phyloP scores from a whole-genome alignment of 768 basidiomycete species.

The Ramaria sp. region DNA sequence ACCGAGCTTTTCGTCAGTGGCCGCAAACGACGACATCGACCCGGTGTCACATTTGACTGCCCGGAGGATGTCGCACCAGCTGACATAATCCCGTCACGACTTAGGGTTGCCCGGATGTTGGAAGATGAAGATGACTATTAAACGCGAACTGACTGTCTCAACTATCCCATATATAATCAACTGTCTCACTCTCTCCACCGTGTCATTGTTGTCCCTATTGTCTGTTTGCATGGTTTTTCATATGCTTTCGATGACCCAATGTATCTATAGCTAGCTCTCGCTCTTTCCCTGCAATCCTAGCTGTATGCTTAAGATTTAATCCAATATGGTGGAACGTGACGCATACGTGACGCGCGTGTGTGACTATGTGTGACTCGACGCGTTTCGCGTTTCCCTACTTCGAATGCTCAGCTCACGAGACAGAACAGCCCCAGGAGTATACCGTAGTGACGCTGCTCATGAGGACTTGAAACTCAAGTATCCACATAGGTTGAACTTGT shows the following conservation, averaged over 20 bases:
- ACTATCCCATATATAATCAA: neutral
- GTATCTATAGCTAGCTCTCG: conserved; percentile 11
- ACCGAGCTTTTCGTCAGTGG: conserved; percentile 31
- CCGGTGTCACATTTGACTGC: conserved; percentile 58
- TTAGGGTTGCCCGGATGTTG: neutral
- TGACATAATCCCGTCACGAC: neutral
- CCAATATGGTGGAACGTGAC: neutral
- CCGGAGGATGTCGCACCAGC: conserved; percentile 23
- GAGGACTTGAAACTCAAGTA: conserved; percentile 28
- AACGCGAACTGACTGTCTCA: neutral
- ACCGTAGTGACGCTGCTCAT: neutral
- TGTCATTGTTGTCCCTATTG: neutral
- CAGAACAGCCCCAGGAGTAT: neutral
- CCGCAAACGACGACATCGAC: conserved; percentile 28
- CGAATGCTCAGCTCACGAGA: conserved; percentile 1
- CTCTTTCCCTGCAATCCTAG: neutral
- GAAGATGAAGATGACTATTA: conserved; percentile 6
- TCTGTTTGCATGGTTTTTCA: neutral
- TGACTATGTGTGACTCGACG: neutral
- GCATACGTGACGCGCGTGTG: neutral
- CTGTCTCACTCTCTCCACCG: neutral
- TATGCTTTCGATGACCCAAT: neutral
- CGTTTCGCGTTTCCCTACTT: neutral
- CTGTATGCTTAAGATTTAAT: conserved; percentile 1
- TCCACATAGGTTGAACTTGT: conserved; percentile 76